Conservation (phyloP, 257 asterid genomes). For the Misopates orontium region DNA sequence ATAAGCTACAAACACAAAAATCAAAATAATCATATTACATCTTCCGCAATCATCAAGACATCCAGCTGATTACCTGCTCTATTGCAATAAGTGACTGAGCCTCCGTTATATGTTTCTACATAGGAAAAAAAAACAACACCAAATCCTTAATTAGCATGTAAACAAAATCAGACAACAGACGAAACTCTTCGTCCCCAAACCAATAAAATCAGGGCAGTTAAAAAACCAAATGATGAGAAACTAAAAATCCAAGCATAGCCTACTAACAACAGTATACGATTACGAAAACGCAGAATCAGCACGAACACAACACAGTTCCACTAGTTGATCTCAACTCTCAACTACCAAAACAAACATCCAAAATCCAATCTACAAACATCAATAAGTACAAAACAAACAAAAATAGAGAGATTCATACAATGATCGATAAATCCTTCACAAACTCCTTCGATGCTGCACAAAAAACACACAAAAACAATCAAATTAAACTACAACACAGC, state of each 20-base stretch:
- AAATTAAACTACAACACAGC: neutral
- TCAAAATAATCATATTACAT: neutral
- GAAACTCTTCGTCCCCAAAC: no score
- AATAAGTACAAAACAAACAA: no score
- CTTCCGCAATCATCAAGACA: constrained; percentile 1
- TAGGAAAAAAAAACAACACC: constrained; percentile 12
- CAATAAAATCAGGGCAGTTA: no score
- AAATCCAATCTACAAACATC: no score
- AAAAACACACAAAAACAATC: constrained; percentile 18
- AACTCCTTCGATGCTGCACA: constrained; percentile 57
- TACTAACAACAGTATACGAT: no score
- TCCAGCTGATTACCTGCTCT: constrained; percentile 55
- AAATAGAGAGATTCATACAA: constrained; percentile 48
- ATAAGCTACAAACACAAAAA: constrained; percentile 18
- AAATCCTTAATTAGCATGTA: neutral
- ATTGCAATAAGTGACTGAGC: constrained; percentile 56
- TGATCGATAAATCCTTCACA: constrained; percentile 75
- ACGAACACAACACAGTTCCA: no score
- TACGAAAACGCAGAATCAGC: no score
- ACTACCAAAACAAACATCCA: no score
- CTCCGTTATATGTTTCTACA: constrained; percentile 76
- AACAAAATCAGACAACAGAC: no score
- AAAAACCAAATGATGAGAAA: no score
- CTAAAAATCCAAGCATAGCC: no score
- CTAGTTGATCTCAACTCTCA: no score